Percentiles rank a stretch among this genome's conserved stretches.
phyloP scores from a whole-genome alignment of 805 yeast species.

The Torulaspora maleeae region DNA sequence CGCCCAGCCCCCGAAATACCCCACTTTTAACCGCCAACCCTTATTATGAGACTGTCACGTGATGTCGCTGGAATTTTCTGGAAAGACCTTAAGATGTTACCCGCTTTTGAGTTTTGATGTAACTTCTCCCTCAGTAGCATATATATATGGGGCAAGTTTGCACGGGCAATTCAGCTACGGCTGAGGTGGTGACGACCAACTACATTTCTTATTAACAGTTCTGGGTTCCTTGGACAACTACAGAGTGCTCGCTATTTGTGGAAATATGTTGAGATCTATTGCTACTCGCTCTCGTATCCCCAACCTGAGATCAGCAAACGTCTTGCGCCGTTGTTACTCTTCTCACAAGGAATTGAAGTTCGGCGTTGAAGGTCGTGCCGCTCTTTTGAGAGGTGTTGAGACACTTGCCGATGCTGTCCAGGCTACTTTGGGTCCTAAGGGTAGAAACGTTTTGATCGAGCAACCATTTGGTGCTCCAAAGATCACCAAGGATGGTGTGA shows the following conservation, averaged over 20 bases:
- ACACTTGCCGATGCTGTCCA: constrained; percentile 94
- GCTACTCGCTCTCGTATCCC: constrained; percentile 16
- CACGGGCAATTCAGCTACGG: not conserved
- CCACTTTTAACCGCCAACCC: constrained; percentile 4
- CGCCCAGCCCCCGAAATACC: not conserved
- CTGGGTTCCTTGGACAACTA: not conserved
- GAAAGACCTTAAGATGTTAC: not conserved
- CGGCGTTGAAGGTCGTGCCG: constrained; percentile 96
- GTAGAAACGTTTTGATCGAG: constrained; percentile 93
- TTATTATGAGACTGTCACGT: not conserved
- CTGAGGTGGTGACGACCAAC: not conserved
- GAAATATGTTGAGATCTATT: constrained; percentile 15
- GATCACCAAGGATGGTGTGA: constrained; percentile 98
- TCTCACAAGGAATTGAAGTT: constrained; percentile 90
- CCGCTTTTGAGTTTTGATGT: not conserved
- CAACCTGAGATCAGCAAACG: constrained; percentile 19
- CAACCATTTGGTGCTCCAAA: constrained; percentile 96
- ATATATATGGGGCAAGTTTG: not conserved
- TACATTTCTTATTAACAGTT: not conserved
- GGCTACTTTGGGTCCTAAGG: constrained; percentile 96
- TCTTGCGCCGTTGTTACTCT: constrained; percentile 33
- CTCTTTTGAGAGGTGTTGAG: constrained; percentile 88
- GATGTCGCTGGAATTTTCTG: constrained; percentile 3
- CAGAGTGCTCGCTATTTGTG: not conserved
- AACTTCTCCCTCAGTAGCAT: not conserved